Base-by-base conservation (phyloP, 2,329 filamentous ascomycete genomes). In the Capronia epimyces region DNA sequence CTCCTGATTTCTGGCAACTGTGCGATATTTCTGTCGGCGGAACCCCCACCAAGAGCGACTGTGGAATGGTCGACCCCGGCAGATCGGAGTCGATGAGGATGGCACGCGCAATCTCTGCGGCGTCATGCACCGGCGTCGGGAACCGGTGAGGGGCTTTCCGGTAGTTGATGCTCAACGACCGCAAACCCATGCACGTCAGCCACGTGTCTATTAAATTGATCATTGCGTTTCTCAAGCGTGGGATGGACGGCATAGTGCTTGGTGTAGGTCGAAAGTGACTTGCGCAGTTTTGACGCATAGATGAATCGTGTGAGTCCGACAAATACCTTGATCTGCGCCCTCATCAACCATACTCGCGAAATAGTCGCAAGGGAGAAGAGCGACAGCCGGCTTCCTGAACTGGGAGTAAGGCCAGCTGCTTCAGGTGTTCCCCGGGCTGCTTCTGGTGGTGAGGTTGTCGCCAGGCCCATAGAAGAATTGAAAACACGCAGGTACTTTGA, bases 81-180 rank as follows among this genome's bases (percentile, higher is more conserved):
- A 80, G 67, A 0, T 64, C 59, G 0, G 59, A 22, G 61, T 79
- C 75, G 5, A 63, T 60, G 8, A 78, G 66, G 9, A 74, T 64
- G 8, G 69, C 69, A 8, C 63, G 52, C 43, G 68, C 66, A 10
- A 77, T 65, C 0, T 71, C 71, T 20, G 69, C 72, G 18, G 78
- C 52, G 57, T 80, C 76, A 55, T 74, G 57, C 3, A 72, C 64
- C 0, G 69, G 65, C 0, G 50, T 60, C 0, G 77, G 78, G 59
- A 77, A 80, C 4, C 67, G 66, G 15, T 62, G 53, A 7, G 60
- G 77, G 0, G 74, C 70, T 60, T 75, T 75, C 57, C 66, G 63
- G 66, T 80, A 79, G 58, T 75, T 68, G 25, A 80, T 67, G 13
- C 68, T 69, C 13, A 78, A 78, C 60, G 12, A 78, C 73, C 7